phyloP scores from a whole-genome alignment of 768 basidiomycete genomes.

The Termitomyces sp. region DNA sequence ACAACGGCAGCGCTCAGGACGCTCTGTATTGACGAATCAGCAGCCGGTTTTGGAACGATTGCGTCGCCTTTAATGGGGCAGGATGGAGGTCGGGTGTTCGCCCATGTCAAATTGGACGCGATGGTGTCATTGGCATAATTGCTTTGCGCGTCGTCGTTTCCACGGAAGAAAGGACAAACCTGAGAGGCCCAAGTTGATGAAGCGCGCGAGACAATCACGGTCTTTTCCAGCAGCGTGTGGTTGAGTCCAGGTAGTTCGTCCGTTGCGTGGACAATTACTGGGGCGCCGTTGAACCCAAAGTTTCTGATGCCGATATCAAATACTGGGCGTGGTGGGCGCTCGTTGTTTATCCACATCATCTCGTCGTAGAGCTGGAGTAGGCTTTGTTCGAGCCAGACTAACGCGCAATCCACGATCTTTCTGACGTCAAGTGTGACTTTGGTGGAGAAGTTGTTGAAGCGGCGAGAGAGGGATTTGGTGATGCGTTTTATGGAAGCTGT shows the following conservation, averaged over 20 bases:
- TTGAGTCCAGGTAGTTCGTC: background rate
- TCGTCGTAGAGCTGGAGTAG: background rate
- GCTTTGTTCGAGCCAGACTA: background rate
- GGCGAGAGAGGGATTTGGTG: background rate
- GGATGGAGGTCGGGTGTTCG: background rate
- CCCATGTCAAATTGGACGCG: background rate
- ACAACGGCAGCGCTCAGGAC: background rate
- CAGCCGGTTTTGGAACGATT: background rate
- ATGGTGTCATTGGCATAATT: background rate
- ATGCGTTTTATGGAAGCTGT: background rate
- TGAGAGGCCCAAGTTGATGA: background rate
- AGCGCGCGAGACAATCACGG: background rate
- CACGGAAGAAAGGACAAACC: background rate
- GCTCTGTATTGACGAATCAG: background rate
- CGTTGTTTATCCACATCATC: background rate
- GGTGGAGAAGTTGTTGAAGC: background rate
- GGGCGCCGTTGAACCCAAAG: background rate
- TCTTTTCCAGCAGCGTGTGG: background rate
- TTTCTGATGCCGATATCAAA: background rate
- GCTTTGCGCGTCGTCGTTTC: background rate
- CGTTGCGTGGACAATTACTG: background rate
- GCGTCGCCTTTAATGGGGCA: background rate
- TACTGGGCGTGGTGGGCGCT: background rate
- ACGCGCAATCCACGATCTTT: background rate
- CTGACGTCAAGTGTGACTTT: background rate